Evolutionary conservation across 176 grass and related monocot genomes (phyloP).

Genomic region (Cymbopogon citratus): DNA sequence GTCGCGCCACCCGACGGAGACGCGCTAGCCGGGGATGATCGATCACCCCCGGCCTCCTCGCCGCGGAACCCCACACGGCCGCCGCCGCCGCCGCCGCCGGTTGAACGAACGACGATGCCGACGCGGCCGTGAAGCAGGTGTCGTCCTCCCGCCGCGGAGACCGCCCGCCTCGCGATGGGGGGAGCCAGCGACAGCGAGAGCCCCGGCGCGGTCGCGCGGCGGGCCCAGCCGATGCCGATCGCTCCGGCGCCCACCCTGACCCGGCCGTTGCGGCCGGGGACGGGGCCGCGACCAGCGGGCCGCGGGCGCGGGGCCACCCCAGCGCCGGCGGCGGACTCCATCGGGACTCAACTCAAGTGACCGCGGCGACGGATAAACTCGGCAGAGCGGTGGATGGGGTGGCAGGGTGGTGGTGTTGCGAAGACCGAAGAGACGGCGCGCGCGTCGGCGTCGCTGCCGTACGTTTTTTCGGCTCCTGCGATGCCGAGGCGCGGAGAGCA

Average conservation of each 20-base stretch:
- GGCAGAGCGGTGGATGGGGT: not conserved
- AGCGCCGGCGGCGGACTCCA: slow-evolving; percentile 14
- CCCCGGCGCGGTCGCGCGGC: not conserved
- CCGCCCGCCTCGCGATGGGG: slow-evolving; percentile 11
- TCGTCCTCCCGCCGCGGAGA: slow-evolving; percentile 17
- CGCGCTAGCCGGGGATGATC: not conserved
- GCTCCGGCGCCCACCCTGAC: not conserved
- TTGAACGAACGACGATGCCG: slow-evolving; percentile 1
- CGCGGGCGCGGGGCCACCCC: not conserved
- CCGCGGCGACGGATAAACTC: not conserved
- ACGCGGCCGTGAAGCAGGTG: slow-evolving; percentile 40
- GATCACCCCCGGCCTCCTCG: slow-evolving; percentile 15
- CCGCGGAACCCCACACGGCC: not conserved
- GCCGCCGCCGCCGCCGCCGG: slow-evolving; percentile 7
- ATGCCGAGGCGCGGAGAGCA: not conserved
- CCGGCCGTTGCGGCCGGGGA: not conserved
- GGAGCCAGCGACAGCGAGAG: slow-evolving; percentile 8
- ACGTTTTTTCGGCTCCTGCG: not conserved
- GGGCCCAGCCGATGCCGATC: not conserved
- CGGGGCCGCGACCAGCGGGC: not conserved
- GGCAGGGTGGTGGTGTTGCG: not conserved
- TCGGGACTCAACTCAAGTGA: not conserved
- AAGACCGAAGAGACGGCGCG: not conserved
- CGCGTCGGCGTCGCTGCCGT: not conserved
- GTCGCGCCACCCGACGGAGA: not conserved